Evolutionary conservation across 257 asterid species (phyloP).

Genomic region (Lithospermum erythrorhizon): DNA sequence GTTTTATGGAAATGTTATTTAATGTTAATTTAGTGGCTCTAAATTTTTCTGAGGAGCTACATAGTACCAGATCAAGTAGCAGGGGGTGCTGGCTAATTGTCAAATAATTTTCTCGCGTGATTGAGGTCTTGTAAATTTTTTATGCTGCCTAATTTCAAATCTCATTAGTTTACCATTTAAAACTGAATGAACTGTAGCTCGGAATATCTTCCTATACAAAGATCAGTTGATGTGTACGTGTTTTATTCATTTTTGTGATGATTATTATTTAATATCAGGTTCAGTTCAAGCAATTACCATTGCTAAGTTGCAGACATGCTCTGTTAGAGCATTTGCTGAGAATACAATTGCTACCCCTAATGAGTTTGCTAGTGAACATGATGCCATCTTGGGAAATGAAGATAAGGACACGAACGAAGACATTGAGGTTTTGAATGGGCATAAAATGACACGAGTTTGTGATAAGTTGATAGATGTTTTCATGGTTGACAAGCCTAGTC

Average conservation of each 20-base stretch:
- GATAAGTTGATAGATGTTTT: constrained; percentile 77
- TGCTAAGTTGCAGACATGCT: constrained; percentile 16
- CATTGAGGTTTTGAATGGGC: constrained; percentile 34
- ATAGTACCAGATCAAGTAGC: too few relatives aligned
- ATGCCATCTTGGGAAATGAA: constrained; percentile 12
- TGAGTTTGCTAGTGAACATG: constrained; percentile 24
- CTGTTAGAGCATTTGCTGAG: constrained; percentile 26
- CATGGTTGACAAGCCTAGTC: constrained; percentile 78
- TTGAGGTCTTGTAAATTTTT: too few relatives aligned
- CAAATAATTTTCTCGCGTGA: too few relatives aligned
- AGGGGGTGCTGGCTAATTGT: too few relatives aligned
- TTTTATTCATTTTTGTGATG: background rate
- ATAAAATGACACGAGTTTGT: constrained; percentile 57
- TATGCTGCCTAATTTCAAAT: too few relatives aligned
- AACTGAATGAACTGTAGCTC: background rate
- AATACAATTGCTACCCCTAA: constrained; percentile 28
- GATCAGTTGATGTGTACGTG: background rate
- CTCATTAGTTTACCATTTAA: too few relatives aligned
- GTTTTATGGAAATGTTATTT: too few relatives aligned
- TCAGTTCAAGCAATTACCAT: constrained; percentile 16
- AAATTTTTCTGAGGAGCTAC: too few relatives aligned
- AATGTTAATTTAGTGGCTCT: too few relatives aligned
- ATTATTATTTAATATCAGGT: constrained; percentile 20
- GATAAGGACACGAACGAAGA: constrained; percentile 19
- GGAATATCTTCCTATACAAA: background rate